These are phyloP conservation scores for Tricholoma matsutake DNA, from an alignment of 768 basidiomycete genomes.

Conservation along the genomic window DNA sequence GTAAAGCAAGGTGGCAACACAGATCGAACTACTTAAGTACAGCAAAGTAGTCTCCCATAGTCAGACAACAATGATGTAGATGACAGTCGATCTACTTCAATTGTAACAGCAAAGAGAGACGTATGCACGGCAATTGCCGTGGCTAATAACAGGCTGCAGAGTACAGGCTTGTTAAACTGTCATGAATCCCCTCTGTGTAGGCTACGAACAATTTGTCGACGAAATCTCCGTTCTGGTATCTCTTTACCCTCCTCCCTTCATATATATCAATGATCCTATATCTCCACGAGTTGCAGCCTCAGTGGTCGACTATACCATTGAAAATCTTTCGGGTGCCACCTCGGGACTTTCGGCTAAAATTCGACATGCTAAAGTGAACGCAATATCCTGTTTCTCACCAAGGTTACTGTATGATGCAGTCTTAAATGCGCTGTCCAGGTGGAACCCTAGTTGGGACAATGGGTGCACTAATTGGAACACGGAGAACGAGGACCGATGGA, in stretches of 20 bases:
- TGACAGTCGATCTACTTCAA: too few relatives aligned
- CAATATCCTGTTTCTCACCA: slow-evolving; percentile 56
- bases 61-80: too few relatives aligned
- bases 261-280: slow-evolving; percentile 61
- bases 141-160: too few relatives aligned
- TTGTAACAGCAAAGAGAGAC: too few relatives aligned
- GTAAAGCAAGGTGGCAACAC: too few relatives aligned
- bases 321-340: slow-evolving; percentile 13
- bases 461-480: slow-evolving; percentile 60
- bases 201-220: slow-evolving; percentile 19
- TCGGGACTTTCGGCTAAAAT: slow-evolving; percentile 27
- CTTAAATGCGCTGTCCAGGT: slow-evolving; percentile 56
- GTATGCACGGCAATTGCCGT: too few relatives aligned
- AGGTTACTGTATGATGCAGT: slow-evolving; percentile 65
- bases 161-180: too few relatives aligned
- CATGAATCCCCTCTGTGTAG: background rate
- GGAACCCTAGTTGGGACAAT: slow-evolving; percentile 55
- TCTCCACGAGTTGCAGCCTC: slow-evolving; percentile 44
- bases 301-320: slow-evolving; percentile 39
- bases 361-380: slow-evolving; percentile 47
- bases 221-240: slow-evolving; percentile 38
- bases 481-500: slow-evolving; percentile 44
- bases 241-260: slow-evolving; percentile 55
- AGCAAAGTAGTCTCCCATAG: too few relatives aligned
- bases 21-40: too few relatives aligned